These are phyloP conservation scores for Mallotus nudiflorus DNA, from an alignment of 345 rosid species.

Conservation along the genomic window DNA sequence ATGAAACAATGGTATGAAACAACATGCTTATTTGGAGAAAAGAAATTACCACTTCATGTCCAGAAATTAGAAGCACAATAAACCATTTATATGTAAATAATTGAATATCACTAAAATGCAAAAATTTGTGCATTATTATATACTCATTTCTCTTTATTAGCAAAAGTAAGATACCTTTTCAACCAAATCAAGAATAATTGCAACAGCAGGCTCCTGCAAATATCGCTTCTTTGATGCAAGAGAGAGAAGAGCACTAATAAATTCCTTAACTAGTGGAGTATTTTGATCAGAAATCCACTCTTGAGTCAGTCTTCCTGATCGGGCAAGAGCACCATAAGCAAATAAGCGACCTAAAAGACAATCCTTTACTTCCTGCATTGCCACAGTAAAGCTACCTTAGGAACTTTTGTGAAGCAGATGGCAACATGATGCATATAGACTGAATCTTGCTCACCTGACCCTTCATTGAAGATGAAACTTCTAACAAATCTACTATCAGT, in stretches of 20 bases:
- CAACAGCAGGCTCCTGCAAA: slow-evolving; percentile 88
- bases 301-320: slow-evolving; percentile 63
- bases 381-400: slow-evolving; percentile 18
- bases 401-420: neutral
- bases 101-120: neutral
- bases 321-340: slow-evolving; percentile 84
- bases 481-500: slow-evolving; percentile 63
- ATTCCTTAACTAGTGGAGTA: slow-evolving; percentile 58
- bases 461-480: slow-evolving; percentile 87
- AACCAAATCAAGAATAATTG: slow-evolving; percentile 63
- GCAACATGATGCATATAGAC: neutral
- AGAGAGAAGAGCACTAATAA: slow-evolving; percentile 54
- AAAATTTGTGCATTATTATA: neutral
- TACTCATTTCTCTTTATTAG: neutral
- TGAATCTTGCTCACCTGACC: slow-evolving; percentile 68
- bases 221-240: slow-evolving; percentile 79
- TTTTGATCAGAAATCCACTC: slow-evolving; percentile 62
- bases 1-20: neutral
- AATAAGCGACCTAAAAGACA: slow-evolving; percentile 88
- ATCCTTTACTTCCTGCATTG: slow-evolving; percentile 76
- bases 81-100: neutral
- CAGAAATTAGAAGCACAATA: neutral
- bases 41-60: neutral
- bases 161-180: slow-evolving; percentile 57
- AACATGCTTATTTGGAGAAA: neutral